Conservation (phyloP, 148 eudicot genomes). For the Cornus suecica region DNA sequence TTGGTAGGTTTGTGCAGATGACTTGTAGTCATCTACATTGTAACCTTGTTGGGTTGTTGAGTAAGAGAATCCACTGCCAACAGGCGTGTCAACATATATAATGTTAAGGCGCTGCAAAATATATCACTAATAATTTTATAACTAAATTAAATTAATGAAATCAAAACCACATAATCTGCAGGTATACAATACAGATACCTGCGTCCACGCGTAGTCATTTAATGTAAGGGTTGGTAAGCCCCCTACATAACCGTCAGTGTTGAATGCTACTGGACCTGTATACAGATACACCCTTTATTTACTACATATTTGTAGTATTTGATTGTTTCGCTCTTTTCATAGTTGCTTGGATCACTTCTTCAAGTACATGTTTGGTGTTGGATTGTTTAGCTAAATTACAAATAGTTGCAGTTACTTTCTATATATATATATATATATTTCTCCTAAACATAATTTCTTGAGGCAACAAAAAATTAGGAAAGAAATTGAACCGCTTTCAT, state of each 20-base stretch:
- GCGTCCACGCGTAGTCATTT: neutral
- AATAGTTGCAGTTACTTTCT: too few relatives aligned
- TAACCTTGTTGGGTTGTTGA: conserved; percentile 2
- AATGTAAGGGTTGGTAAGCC: conserved; percentile 1
- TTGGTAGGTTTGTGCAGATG: neutral
- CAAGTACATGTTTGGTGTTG: too few relatives aligned
- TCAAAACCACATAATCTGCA: neutral
- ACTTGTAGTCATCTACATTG: neutral
- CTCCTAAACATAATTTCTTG: too few relatives aligned
- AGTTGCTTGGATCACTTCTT: too few relatives aligned
- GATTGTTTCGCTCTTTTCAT: too few relatives aligned
- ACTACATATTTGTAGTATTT: too few relatives aligned
- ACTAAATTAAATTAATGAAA: neutral
- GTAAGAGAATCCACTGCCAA: conserved; percentile 11
- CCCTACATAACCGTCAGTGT: neutral
- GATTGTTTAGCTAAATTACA: too few relatives aligned
- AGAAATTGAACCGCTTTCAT: conserved; percentile 6
- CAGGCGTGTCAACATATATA: conserved; percentile 1
- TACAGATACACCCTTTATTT: too few relatives aligned
- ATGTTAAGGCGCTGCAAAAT: neutral
- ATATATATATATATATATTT: too few relatives aligned
- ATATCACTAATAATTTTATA: neutral
- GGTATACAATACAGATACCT: too few relatives aligned
- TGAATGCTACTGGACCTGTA: neutral
- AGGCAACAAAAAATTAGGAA: neutral